A percentile compares a stretch with the other conserved stretches of the same genome.
These are phyloP conservation scores for Paecilomyces niveus DNA, from an alignment of 2,329 filamentous ascomycete species.

Conservation along the genomic window DNA sequence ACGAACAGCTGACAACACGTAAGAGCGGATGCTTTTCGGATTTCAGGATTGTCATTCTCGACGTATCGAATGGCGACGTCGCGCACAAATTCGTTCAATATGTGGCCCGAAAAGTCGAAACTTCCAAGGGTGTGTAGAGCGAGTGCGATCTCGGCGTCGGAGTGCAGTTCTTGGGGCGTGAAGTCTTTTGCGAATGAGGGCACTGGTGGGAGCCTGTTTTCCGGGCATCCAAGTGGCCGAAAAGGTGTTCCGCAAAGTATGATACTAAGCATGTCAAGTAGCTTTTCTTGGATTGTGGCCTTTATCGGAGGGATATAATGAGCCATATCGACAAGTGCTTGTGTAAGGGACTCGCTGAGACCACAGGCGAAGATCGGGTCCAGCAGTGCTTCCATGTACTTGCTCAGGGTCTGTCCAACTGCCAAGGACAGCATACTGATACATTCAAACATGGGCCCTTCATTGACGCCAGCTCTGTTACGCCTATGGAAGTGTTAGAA, in stretches of 20 bases:
- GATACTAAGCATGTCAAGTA: slow-evolving; percentile 90
- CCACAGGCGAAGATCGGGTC: slow-evolving; percentile 97
- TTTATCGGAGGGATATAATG: slow-evolving; percentile 97
- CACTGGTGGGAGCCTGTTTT: slow-evolving; percentile 72
- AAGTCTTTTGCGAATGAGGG: slow-evolving; percentile 83
- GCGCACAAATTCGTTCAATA: slow-evolving; percentile 95
- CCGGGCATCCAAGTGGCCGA: slow-evolving; percentile 82
- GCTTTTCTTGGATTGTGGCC: slow-evolving; percentile 81
- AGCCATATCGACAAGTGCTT: slow-evolving; percentile 95
- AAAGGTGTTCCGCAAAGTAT: slow-evolving; percentile 91
- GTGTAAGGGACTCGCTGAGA: slow-evolving; percentile 84
- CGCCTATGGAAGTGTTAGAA: slow-evolving; percentile 35
- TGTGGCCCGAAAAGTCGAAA: slow-evolving; percentile 86
- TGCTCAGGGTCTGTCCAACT: slow-evolving; percentile 92
- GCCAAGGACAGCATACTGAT: slow-evolving; percentile 94
- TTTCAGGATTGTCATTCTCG: slow-evolving; percentile 89
- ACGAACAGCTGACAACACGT: slow-evolving; percentile 98
- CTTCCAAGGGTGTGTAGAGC: slow-evolving; percentile 94
- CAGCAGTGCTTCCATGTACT: slow-evolving; percentile 93
- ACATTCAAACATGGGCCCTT: slow-evolving; percentile 85
- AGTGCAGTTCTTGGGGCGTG: slow-evolving; percentile 73
- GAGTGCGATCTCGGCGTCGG: slow-evolving; percentile 80
- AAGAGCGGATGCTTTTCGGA: slow-evolving; percentile 85
- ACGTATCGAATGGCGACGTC: slow-evolving; percentile 98
- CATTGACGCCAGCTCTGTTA: slow-evolving; percentile 51